Evolutionary conservation across 176 grass and related monocot species (phyloP).

Genomic region (Eremochloa ophiuroides): DNA sequence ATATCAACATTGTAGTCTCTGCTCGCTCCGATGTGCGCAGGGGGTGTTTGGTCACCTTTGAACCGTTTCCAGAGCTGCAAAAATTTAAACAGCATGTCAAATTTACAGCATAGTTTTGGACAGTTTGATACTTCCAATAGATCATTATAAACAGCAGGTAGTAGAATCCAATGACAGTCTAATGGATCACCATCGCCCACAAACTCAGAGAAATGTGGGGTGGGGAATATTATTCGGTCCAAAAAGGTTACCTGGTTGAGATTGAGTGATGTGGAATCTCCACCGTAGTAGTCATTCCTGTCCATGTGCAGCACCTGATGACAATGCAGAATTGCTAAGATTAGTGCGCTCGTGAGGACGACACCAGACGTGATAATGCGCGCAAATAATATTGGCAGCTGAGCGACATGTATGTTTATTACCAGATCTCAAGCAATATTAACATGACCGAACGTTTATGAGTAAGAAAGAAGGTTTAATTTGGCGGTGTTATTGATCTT

Average conservation of each 20-base stretch:
- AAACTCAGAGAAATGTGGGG: not conserved
- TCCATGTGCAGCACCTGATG: conserved; percentile 91
- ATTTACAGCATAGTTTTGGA: not conserved
- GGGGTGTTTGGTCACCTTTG: conserved; percentile 54
- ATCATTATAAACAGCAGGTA: not conserved
- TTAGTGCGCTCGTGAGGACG: not conserved
- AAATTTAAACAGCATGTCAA: not conserved
- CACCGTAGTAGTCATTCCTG: conserved; percentile 89
- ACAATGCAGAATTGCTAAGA: not conserved
- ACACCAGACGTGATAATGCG: not conserved
- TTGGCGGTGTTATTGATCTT: not conserved
- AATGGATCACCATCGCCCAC: too few species aligned
- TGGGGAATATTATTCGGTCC: too few species aligned
- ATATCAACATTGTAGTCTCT: conserved; percentile 97
- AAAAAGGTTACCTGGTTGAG: conserved; percentile 69
- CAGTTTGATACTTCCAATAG: not conserved
- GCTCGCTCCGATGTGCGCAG: conserved; percentile 54
- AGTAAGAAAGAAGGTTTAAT: not conserved
- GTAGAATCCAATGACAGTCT: too few species aligned
- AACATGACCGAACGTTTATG: not conserved
- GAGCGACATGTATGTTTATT: not conserved
- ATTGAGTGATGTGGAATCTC: conserved; percentile 81
- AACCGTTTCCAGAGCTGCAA: conserved; percentile 90
- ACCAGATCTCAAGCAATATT: not conserved
- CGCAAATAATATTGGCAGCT: not conserved